Base-by-base conservation (phyloP, 202 grass and related monocot species). In the Musa balbisiana region DNA sequence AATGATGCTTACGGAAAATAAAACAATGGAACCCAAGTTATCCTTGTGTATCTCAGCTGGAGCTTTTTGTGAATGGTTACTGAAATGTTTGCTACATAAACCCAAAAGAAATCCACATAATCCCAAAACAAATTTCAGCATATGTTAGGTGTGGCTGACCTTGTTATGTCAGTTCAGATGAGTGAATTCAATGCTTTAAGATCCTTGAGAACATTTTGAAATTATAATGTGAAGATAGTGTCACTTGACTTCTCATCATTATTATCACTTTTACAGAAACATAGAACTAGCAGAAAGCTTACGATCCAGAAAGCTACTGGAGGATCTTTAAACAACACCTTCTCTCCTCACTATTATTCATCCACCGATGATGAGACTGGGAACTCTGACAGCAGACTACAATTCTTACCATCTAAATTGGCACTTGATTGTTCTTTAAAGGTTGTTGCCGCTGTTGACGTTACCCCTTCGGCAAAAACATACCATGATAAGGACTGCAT, bases 241-340 rank as follows among this genome's bases (percentile, higher is more conserved):
- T 20, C 16, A 56, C 51, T 62, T 85, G 69, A 24, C 15, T 58
- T 79, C 24, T 13, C 13, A 64, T 87, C 65, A 22, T 71, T 51
- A 20, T 76, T 72, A 14, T 43, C 1, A 16, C 20, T 79, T 5
- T 75, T 73, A 15, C 88, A 98, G 91, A 98, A 98, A 74, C 87
- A 94, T 53, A 87, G 88, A 66, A 85, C 81, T 23, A 92, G 85
- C 81, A 86, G 84, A 50, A 98, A 98, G 69, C 88, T 87, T 63
- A 78, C 85, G 27, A 26, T 86, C 63, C 91, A 93, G 73, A 98
- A 79, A 73, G 79, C 87, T 73, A 76, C 83, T 51, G 90, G 71
- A 62, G 70, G 69, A 80, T 85, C 87, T 9, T 83, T 26, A 51
- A 53, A 75, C 82, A 89, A 83, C 58, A 84, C 83, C 50, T 80